Percentiles rank a stretch among this genome's conserved stretches.
These are phyloP conservation scores for Pichia sp. DNA, from an alignment of 1,139 yeast species.

Conservation along the genomic window DNA sequence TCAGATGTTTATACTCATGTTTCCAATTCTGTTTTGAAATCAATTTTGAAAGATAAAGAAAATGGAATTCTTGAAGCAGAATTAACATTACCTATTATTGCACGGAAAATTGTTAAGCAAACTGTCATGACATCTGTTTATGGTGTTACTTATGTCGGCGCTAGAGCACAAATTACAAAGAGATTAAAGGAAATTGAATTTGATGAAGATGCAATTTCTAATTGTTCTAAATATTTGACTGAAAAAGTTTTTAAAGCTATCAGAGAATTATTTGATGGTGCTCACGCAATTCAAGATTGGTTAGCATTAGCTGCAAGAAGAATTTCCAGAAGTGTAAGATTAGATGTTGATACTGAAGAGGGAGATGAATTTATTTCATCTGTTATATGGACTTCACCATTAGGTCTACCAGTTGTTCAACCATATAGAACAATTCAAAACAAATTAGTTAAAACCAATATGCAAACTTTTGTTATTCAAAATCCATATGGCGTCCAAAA, in stretches of 20 bases:
- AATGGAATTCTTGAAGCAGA: slow-evolving; percentile 42
- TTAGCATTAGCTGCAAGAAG: slow-evolving; percentile 77
- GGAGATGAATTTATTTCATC: slow-evolving; percentile 70
- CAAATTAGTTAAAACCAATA: slow-evolving; percentile 63
- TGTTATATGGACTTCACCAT: slow-evolving; percentile 96
- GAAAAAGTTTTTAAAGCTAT: slow-evolving; percentile 76
- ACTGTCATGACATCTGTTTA: slow-evolving; percentile 98
- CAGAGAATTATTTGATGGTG: slow-evolving; percentile 82
- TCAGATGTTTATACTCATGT: slow-evolving; percentile 89
- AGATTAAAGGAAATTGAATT: slow-evolving; percentile 44
- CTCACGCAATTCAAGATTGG: slow-evolving; percentile 97
- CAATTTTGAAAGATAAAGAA: slow-evolving; percentile 56
- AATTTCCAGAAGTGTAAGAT: slow-evolving; percentile 70
- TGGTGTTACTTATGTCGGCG: slow-evolving; percentile 95
- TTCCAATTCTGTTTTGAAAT: slow-evolving; percentile 59
- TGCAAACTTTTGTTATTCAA: slow-evolving; percentile 74
- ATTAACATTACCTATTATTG: slow-evolving; percentile 54
- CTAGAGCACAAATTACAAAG: slow-evolving; percentile 76
- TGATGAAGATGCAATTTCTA: slow-evolving; percentile 31
- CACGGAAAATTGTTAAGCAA: slow-evolving; percentile 88
- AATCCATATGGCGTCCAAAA: slow-evolving; percentile 81
- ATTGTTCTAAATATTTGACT: slow-evolving; percentile 63
- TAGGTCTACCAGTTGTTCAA: slow-evolving; percentile 91
- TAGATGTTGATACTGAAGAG: slow-evolving; percentile 41
- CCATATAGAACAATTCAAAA: slow-evolving; percentile 75